A percentile compares a stretch with the other conserved stretches of the same genome.
phyloP scores from a whole-genome alignment of 1,139 yeast genomes.

The Yamadazyma atmosphaerica region DNA sequence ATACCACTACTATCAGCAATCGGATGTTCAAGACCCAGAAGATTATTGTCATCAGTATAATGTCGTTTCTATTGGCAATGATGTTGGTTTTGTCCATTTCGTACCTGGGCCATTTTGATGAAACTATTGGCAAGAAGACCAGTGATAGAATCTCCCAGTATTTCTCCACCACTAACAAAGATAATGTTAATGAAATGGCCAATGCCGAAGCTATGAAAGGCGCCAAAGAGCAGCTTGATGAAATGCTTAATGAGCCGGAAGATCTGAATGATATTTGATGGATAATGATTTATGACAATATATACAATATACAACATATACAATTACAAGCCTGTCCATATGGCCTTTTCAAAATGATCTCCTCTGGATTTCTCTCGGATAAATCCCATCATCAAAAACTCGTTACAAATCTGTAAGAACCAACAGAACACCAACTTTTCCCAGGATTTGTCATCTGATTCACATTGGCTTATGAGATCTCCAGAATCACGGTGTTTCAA shows the following conservation, averaged over 20 bases:
- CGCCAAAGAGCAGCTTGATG: slow-evolving; percentile 1
- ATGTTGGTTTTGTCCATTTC: slow-evolving; percentile 23
- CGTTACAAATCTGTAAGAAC: slow-evolving; percentile 46
- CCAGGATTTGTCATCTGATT: slow-evolving; percentile 42
- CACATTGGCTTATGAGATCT: slow-evolving; percentile 10
- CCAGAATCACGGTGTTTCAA: slow-evolving; percentile 14
- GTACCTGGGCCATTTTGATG: slow-evolving; percentile 22
- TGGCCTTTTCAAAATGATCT: slow-evolving; percentile 44
- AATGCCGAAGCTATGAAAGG: neutral
- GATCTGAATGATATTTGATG: neutral
- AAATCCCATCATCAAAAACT: slow-evolving; percentile 40
- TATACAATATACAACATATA: neutral
- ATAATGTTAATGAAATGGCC: neutral
- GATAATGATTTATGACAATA: neutral
- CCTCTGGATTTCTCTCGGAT: slow-evolving; percentile 46
- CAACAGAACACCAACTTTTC: slow-evolving; percentile 37
- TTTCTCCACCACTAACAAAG: neutral
- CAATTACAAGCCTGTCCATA: slow-evolving; percentile 40
- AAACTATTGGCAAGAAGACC: neutral
- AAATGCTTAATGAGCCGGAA: neutral
- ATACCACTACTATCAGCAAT: slow-evolving; percentile 31
- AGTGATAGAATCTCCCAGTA: neutral
- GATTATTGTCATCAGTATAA: slow-evolving; percentile 21
- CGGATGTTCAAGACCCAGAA: slow-evolving; percentile 33
- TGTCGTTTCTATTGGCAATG: slow-evolving; percentile 23